A percentile compares a stretch with the other conserved stretches of the same genome.
These are phyloP conservation scores for Magnaporthiopsis rhizophila DNA, from an alignment of 2,329 filamentous ascomycete species.

Conservation along the genomic window DNA sequence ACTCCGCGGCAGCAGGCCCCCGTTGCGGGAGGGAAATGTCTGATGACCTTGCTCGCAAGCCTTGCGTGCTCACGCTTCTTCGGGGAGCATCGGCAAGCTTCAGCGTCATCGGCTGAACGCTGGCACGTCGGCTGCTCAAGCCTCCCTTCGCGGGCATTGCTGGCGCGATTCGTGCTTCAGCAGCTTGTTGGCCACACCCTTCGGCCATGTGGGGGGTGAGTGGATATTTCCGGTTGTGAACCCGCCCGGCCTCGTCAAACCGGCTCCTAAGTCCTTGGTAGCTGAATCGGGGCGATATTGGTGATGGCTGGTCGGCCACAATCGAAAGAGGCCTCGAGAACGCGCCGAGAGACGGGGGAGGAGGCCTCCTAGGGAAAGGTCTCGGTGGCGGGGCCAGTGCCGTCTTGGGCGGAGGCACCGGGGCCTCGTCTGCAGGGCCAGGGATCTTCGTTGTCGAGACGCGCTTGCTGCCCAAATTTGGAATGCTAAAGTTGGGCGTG, in stretches of 20 bases:
- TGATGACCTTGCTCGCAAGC: neutral
- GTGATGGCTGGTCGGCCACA: constrained; percentile 46
- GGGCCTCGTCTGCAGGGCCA: constrained; percentile 7
- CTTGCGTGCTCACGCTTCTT: neutral
- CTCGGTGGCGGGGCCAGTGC: constrained; percentile 8
- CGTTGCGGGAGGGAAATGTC: neutral
- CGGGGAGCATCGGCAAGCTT: neutral
- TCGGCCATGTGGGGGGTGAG: constrained; percentile 17
- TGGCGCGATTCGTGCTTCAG: neutral
- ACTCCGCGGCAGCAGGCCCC: too few relatives aligned
- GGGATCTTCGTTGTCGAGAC: constrained; percentile 31
- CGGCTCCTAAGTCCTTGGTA: neutral
- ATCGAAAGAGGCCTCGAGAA: constrained; percentile 45
- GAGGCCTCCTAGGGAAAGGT: constrained; percentile 23
- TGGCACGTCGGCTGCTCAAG: neutral
- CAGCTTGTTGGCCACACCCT: constrained; percentile 11
- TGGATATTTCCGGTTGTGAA: constrained; percentile 10
- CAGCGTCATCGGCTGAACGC: neutral
- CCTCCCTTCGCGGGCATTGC: neutral
- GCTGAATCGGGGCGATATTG: constrained; percentile 19
- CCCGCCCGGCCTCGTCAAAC: constrained; percentile 4
- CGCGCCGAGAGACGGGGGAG: constrained; percentile 35
- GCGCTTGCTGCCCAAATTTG: constrained; percentile 36
- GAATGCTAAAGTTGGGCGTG: constrained; percentile 47
- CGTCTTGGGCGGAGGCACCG: neutral